These are phyloP conservation scores for Lichtheimia ramosa DNA, from an alignment of 371 early-diverging fungal species.

Conservation along the genomic window DNA sequence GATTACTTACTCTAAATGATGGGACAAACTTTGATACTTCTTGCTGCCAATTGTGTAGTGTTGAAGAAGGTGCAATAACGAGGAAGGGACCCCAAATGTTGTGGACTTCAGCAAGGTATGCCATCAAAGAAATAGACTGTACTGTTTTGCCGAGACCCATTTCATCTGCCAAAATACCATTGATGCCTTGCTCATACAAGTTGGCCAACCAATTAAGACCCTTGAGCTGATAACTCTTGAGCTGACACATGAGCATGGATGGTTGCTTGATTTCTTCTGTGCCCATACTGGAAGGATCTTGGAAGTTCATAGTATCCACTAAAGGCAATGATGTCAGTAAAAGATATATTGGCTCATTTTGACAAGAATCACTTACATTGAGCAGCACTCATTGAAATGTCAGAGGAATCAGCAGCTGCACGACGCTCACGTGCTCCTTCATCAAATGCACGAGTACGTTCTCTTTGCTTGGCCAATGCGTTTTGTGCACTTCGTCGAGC, in stretches of 20 bases:
- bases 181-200: slow-evolving; percentile 96
- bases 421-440: slow-evolving; percentile 53
- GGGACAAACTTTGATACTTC: slow-evolving; percentile 94
- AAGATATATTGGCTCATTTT: not conserved
- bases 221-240: slow-evolving; percentile 96
- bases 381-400: slow-evolving; percentile 53
- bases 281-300: slow-evolving; percentile 79
- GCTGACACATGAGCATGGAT: slow-evolving; percentile 82
- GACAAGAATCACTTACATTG: slow-evolving; percentile 37
- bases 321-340: not conserved
- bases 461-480: slow-evolving; percentile 76
- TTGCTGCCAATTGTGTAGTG: slow-evolving; percentile 97
- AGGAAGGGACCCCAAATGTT: slow-evolving; percentile 96
- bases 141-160: slow-evolving; percentile 96
- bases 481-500: slow-evolving; percentile 78
- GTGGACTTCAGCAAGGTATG: slow-evolving; percentile 86
- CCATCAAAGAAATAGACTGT: slow-evolving; percentile 93
- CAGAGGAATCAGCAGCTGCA: slow-evolving; percentile 47
- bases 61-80: slow-evolving; percentile 95
- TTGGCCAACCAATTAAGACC: slow-evolving; percentile 99
- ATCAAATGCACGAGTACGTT: slow-evolving; percentile 75
- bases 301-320: slow-evolving; percentile 84
- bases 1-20: slow-evolving; percentile 65
- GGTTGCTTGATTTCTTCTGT: slow-evolving; percentile 82
- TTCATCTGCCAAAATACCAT: slow-evolving; percentile 97